A percentile compares a stretch with the other conserved stretches of the same genome.
Evolutionary conservation across 225 moss, liverwort and hornwort genomes (phyloP).

Genomic region (Bryoerythrophyllum caledonicum): DNA sequence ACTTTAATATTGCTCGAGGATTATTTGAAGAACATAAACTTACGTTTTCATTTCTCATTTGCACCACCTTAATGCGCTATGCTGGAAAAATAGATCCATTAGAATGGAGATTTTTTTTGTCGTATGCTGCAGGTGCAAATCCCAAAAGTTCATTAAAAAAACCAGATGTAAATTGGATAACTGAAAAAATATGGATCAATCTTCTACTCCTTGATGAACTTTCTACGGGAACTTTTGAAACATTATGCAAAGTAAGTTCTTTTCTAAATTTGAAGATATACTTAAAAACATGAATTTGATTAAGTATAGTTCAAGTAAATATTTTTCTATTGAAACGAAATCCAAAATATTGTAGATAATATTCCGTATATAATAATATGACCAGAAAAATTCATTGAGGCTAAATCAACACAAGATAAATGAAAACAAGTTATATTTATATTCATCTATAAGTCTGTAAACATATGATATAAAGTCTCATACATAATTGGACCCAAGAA

Average conservation of each 20-base stretch:
- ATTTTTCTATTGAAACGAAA: too few relatives aligned
- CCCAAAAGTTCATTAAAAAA: conserved; percentile 55
- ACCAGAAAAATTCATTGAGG: too few relatives aligned
- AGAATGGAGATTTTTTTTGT: conserved; percentile 75
- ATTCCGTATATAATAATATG: too few relatives aligned
- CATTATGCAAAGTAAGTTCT: conserved; percentile 31
- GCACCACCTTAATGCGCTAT: conserved; percentile 70
- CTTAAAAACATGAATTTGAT: too few relatives aligned
- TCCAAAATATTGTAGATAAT: too few relatives aligned
- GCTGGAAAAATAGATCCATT: conserved; percentile 39
- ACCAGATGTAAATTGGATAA: conserved; percentile 52
- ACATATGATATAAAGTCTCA: too few relatives aligned
- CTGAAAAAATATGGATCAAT: conserved; percentile 67
- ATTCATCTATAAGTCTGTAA: too few relatives aligned
- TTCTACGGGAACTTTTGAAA: conserved; percentile 45
- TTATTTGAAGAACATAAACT: conserved; percentile 92
- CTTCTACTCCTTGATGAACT: conserved; percentile 64
- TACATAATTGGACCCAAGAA: too few relatives aligned
- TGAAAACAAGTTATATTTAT: too few relatives aligned
- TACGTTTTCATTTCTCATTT: conserved; percentile 86
- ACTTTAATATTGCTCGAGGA: conserved; percentile 72
- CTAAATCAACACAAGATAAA: too few relatives aligned
- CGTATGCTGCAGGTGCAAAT: conserved; percentile 51
- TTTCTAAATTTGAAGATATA: too few relatives aligned
- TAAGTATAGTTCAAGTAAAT: too few relatives aligned